Conservation (phyloP, 2,329 filamentous ascomycete species). For the Cercospora sojina region DNA sequence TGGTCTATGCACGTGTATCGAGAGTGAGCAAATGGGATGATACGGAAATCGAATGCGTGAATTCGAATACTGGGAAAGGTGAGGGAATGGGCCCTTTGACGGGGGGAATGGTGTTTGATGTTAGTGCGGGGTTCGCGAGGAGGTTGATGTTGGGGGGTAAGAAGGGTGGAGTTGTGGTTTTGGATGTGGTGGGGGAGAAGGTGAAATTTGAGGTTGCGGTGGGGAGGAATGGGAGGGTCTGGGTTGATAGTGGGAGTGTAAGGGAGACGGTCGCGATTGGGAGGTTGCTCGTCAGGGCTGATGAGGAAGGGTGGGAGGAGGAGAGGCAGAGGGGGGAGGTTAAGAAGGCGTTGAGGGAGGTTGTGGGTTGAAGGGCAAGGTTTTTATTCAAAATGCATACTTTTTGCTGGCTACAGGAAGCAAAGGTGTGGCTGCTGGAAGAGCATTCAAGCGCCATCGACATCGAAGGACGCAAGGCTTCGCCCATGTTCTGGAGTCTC, state of each 20-base stretch:
- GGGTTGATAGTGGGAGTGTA: conserved; percentile 78
- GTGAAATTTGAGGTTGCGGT: conserved; percentile 91
- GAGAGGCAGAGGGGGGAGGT: conserved; percentile 71
- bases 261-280: conserved; percentile 76
- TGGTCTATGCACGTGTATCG: conserved; percentile 85
- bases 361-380: conserved; percentile 24
- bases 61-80: conserved; percentile 78
- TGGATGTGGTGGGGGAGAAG: conserved; percentile 80
- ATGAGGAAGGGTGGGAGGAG: conserved; percentile 62
- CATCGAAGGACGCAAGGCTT: neutral
- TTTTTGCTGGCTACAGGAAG: neutral
- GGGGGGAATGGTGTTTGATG: conserved; percentile 80
- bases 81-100: conserved; percentile 82
- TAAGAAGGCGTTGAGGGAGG: conserved; percentile 63
- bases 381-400: neutral
- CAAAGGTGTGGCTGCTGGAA: neutral
- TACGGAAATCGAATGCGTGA: conserved; percentile 86
- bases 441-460: neutral
- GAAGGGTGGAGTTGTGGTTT: conserved; percentile 65
- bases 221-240: conserved; percentile 86
- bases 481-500: neutral
- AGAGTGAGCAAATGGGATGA: conserved; percentile 80
- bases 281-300: conserved; percentile 72
- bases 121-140: conserved; percentile 79
- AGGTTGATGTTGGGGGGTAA: conserved; percentile 64